Evolutionary conservation across 2,329 filamentous ascomycete genomes (phyloP).

Genomic region (Cryphonectria nitschkei): DNA sequence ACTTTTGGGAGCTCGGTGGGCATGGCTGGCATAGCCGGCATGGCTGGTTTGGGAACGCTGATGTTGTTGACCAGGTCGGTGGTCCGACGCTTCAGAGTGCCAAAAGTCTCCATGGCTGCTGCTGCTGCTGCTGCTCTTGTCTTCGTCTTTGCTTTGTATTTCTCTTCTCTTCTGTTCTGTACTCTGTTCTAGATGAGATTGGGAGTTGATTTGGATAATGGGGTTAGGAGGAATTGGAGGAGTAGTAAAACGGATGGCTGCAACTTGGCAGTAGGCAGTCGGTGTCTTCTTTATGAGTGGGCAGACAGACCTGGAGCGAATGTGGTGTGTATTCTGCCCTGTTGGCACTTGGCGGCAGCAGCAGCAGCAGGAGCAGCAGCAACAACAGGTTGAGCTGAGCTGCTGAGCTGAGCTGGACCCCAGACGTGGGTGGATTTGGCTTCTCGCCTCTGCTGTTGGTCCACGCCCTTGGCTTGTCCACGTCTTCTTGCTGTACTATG

Average conservation of each 20-base stretch:
- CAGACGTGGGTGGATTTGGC: neutral
- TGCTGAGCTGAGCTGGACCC: neutral
- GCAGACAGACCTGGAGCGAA: neutral
- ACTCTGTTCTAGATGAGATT: neutral
- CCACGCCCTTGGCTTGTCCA: neutral
- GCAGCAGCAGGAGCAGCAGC: neutral
- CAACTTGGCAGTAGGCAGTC: neutral
- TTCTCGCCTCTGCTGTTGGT: neutral
- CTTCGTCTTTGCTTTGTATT: neutral
- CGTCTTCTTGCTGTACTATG: neutral
- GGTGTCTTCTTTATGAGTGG: neutral
- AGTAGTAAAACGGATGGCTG: neutral
- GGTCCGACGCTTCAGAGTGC: slow-evolving; percentile 56
- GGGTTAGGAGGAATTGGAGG: neutral
- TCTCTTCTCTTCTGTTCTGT: neutral
- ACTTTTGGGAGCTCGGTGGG: slow-evolving; percentile 34
- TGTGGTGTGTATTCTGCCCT: neutral
- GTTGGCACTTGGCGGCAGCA: neutral
- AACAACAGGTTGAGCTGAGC: neutral
- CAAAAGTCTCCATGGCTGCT: slow-evolving; percentile 55
- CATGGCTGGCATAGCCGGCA: slow-evolving; percentile 21
- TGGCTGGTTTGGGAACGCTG: slow-evolving; percentile 14
- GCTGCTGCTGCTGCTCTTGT: neutral
- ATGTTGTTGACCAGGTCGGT: slow-evolving; percentile 15
- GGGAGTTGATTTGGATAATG: neutral